These are phyloP conservation scores for Fusarium beomiforme DNA, from an alignment of 2,329 filamentous ascomycete species.

Conservation along the genomic window DNA sequence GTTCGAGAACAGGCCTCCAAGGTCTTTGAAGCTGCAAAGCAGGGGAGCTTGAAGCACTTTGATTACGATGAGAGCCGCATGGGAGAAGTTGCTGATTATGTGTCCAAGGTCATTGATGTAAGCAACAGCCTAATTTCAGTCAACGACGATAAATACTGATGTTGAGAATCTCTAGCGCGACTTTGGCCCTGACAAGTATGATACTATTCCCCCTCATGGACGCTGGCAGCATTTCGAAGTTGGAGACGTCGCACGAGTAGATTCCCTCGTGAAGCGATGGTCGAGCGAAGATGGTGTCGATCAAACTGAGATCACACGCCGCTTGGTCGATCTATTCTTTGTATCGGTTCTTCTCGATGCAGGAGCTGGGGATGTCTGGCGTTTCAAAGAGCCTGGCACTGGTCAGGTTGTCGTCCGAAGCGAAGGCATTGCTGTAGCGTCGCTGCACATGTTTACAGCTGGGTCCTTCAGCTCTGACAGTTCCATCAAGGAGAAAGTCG, in stretches of 20 bases:
- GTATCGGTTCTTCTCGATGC: constrained; percentile 68
- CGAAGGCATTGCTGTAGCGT: constrained; percentile 63
- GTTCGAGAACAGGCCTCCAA: constrained; percentile 49
- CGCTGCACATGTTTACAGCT: constrained; percentile 59
- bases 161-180: constrained; percentile 52
- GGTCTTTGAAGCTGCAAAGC: constrained; percentile 50
- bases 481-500: constrained; percentile 35
- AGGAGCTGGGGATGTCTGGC: constrained; percentile 62
- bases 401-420: constrained; percentile 52
- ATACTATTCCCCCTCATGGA: constrained; percentile 63
- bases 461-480: constrained; percentile 49
- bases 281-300: constrained; percentile 48
- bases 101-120: constrained; percentile 55
- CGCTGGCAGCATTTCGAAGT: constrained; percentile 73
- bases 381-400: constrained; percentile 53
- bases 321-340: constrained; percentile 69
- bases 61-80: constrained; percentile 52
- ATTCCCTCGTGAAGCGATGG: constrained; percentile 57
- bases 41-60: constrained; percentile 54
- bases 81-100: constrained; percentile 53
- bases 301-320: constrained; percentile 58
- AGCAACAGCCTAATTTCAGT: neutral
- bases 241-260: constrained; percentile 61
- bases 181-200: constrained; percentile 58
- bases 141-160: rapidly evolving